phyloP scores from a whole-genome alignment of 176 grass and related monocot genomes.

The Lolium multiflorum region DNA sequence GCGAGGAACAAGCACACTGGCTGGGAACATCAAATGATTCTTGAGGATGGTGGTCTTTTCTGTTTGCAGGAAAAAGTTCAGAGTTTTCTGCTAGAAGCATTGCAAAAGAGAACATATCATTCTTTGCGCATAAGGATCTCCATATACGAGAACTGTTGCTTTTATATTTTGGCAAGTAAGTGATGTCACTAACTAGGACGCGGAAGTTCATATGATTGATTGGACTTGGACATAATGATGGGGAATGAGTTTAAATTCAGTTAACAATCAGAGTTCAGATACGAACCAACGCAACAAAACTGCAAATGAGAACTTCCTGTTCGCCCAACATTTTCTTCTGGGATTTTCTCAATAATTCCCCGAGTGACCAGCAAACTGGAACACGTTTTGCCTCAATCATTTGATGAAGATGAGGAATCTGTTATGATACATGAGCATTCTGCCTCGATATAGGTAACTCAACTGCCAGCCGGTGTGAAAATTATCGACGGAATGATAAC shows the following conservation, averaged over 20 bases:
- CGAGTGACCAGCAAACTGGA: not conserved
- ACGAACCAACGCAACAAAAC: not conserved
- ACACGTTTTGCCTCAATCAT: conserved; percentile 24
- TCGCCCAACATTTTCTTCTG: not conserved
- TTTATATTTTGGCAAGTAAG: not conserved
- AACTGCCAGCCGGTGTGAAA: not conserved
- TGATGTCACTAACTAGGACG: not conserved
- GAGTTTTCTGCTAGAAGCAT: not conserved
- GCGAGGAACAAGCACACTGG: not conserved
- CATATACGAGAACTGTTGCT: not conserved
- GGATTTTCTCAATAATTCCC: not conserved
- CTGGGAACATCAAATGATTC: not conserved
- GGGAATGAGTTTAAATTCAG: not conserved
- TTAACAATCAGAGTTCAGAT: not conserved
- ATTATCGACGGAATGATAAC: not conserved
- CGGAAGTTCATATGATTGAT: not conserved
- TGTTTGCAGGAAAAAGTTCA: not conserved
- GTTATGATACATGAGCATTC: conserved; percentile 14
- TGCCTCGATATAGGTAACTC: not conserved
- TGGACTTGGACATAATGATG: not conserved
- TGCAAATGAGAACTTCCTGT: not conserved
- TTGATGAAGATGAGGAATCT: conserved; percentile 5
- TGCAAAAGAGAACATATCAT: not conserved
- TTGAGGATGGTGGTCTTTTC: not conserved
- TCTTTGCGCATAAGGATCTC: not conserved